Evolutionary conservation across 345 rosid species (phyloP).

Genomic region (Ricinus communis): DNA sequence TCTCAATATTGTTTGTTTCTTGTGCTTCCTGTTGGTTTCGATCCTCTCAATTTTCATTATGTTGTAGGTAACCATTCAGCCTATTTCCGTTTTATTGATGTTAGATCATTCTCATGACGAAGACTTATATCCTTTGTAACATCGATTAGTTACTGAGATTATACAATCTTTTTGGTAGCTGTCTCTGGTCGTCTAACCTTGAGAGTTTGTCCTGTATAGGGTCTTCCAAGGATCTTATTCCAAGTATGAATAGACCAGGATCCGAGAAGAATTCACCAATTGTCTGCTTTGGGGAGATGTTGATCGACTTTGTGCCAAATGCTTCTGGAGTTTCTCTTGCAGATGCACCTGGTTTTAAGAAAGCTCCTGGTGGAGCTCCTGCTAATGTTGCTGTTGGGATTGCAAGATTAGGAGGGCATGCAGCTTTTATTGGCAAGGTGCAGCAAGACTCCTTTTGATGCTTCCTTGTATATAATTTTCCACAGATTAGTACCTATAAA

Average conservation of each 20-base stretch:
- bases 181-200: no score
- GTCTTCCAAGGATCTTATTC: neutral
- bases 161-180: no score
- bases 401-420: slow-evolving; percentile 81
- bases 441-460: neutral
- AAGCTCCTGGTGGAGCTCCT: slow-evolving; percentile 97
- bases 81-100: no score
- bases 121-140: no score
- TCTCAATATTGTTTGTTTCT: no score
- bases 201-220: neutral
- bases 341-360: slow-evolving; percentile 92
- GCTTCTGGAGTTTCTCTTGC: slow-evolving; percentile 80
- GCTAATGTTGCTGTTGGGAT: slow-evolving; percentile 95
- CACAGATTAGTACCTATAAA: no score
- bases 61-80: no score
- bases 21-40: no score
- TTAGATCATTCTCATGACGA: no score
- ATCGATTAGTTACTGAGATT: no score
- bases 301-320: slow-evolving; percentile 91
- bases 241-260: neutral
- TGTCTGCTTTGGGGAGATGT: slow-evolving; percentile 88
- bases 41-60: no score
- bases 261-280: slow-evolving; percentile 37
- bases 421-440: slow-evolving; percentile 97
- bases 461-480: neutral